Percentiles rank a stretch among this genome's conserved stretches.
Conservation (phyloP, 2,329 filamentous ascomycete genomes). For the Bipolaris bicolor region DNA sequence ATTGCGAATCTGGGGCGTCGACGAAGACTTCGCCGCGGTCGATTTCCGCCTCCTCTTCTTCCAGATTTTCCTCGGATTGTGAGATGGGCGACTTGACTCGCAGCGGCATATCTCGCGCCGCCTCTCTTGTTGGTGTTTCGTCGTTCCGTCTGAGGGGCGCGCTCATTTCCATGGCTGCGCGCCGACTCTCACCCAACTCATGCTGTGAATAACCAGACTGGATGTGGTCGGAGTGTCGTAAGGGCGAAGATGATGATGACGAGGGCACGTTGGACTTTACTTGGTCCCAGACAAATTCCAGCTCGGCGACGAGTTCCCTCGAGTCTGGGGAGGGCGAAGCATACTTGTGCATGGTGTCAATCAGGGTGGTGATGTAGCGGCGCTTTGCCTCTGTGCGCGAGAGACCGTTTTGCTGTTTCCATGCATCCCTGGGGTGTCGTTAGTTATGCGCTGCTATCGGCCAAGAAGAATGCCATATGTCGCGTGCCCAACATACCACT, state of each 20-base stretch:
- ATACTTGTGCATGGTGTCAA: constrained; percentile 96
- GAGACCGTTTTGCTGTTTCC: constrained; percentile 85
- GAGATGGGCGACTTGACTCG: constrained; percentile 83
- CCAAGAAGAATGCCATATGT: constrained; percentile 5
- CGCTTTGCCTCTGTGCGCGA: constrained; percentile 91
- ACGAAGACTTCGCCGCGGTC: constrained; percentile 53
- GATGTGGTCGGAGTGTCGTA: constrained; percentile 46
- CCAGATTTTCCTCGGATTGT: constrained; percentile 66
- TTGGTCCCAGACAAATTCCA: constrained; percentile 99
- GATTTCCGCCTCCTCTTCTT: constrained; percentile 44
- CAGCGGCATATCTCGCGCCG: constrained; percentile 27
- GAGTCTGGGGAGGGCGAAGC: constrained; percentile 85
- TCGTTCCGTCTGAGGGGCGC: constrained; percentile 16
- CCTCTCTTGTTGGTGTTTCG: not conserved
- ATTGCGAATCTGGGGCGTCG: constrained; percentile 56
- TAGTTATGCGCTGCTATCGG: not conserved
- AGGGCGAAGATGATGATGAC: constrained; percentile 57
- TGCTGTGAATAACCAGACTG: constrained; percentile 33
- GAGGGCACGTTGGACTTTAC: constrained; percentile 82
- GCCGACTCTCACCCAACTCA: constrained; percentile 52
- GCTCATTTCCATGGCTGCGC: constrained; percentile 33
- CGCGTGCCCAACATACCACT: constrained; percentile 70
- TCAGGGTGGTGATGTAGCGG: constrained; percentile 89
- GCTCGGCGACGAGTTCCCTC: constrained; percentile 83
- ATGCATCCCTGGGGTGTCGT: constrained; percentile 72